Evolutionary conservation across 805 yeast species (phyloP), one percentile per base, ranked within the genome.

Genomic region (Myxozyma udenii): DNA sequence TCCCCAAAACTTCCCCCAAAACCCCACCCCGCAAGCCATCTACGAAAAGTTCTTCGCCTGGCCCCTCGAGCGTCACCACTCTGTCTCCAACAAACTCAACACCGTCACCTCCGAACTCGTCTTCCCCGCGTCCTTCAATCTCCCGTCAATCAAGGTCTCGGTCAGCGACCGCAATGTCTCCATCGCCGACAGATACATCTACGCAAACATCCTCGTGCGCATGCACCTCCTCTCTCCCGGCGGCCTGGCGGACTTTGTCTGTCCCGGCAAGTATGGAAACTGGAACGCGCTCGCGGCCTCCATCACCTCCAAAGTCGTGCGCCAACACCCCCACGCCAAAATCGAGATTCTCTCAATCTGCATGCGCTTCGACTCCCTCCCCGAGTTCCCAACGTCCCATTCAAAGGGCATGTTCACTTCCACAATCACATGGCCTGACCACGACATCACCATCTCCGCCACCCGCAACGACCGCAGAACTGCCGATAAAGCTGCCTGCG

Each of bases 331-430:
- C 11, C 12, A 30, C 3, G 58, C 51, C 4, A 51, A 54, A 35
- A 35, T 55, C 7, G 51, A 51, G 22, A 39, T 55, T 11, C 49
- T 55, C 33, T 25, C 39, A 24, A 40, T 55, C 12, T 45, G 54
- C 32, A 24, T 55, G 23, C 50, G 60, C 9, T 48, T 25, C 45
- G 58, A 49, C 26, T 28, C 39, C 7, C 41, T 55, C 5, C 59
- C 59, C 4, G 23, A 32, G 21, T 53, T 55, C 30, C 3, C 7
- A 12, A 14, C 11, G n/a, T 14, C 33, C 3, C 7, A 21, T 4
- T 12, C 11, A 6, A 19, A 4, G n/a, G 26, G 19, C 23, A 3
- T 3, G n/a, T 25, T 19, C 16, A 35, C n/a, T 7, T 50, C 40
- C 4, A 38, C 51, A 5, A 26, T 53, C 22, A 12, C 43, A 18